Evolutionary conservation across 1,139 yeast species (phyloP).

Genomic region (Zhuliangozyma parablackwelliae): DNA sequence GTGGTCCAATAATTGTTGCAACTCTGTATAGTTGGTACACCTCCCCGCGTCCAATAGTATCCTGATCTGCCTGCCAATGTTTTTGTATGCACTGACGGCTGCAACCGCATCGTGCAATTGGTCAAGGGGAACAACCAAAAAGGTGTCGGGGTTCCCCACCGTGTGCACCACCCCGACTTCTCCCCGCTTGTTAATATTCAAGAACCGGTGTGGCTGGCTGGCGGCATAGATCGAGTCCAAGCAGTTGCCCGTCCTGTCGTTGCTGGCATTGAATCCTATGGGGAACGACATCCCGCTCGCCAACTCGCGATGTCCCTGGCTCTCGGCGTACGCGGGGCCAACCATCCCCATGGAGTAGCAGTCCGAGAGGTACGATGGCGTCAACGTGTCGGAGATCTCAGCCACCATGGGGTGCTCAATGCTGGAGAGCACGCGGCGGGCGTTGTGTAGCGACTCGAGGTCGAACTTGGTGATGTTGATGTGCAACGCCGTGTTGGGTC

Average conservation of each 20-base stretch:
- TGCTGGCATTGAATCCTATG: constrained; percentile 33
- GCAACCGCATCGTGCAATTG: constrained; percentile 16
- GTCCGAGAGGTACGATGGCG: constrained; percentile 46
- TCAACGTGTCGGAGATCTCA: constrained; percentile 38
- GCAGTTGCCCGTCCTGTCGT: constrained; percentile 28
- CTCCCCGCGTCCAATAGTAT: constrained; percentile 30
- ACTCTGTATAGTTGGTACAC: constrained; percentile 11
- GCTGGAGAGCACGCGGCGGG: too few species aligned
- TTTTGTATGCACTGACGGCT: constrained; percentile 17
- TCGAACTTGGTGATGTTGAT: too few species aligned
- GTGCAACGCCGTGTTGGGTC: too few species aligned
- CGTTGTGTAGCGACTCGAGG: too few species aligned
- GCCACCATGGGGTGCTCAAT: constrained; percentile 33
- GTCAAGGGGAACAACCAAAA: constrained; percentile 20
- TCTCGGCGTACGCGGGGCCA: constrained; percentile 33
- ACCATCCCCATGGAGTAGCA: constrained; percentile 37
- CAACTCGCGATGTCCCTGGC: constrained; percentile 44
- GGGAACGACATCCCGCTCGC: constrained; percentile 44
- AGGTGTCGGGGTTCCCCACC: constrained; percentile 42
- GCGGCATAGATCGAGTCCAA: constrained; percentile 41
- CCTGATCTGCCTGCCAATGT: constrained; percentile 15
- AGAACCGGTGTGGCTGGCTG: constrained; percentile 36
- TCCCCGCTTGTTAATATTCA: constrained; percentile 41
- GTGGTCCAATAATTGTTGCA: too few species aligned
- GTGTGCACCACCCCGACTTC: constrained; percentile 44